Percentiles rank a stretch among this genome's conserved stretches.
phyloP scores from a whole-genome alignment of 164 flowering plant species.

The Buxus sempervirens region DNA sequence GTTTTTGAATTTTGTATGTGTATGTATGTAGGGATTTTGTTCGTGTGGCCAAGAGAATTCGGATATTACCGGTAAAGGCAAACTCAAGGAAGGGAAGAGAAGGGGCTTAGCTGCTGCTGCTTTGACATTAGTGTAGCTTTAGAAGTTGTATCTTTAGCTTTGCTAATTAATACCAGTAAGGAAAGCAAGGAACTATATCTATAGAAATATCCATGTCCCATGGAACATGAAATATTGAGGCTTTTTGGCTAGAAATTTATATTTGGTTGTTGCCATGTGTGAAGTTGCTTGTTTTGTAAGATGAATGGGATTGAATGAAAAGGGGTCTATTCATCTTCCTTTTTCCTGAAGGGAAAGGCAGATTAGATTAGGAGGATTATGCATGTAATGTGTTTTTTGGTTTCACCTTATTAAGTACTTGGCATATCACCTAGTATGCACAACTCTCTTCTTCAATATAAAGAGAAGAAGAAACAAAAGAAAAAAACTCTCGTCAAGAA shows the following conservation, averaged over 20 bases:
- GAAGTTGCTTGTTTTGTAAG: too few species aligned
- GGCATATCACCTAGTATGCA: too few species aligned
- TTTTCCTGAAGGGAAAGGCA: too few species aligned
- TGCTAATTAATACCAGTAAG: background rate
- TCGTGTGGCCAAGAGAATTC: conserved; percentile 72
- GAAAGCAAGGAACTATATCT: background rate
- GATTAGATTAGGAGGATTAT: too few species aligned
- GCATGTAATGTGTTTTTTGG: too few species aligned
- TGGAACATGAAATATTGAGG: background rate
- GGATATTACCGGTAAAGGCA: conserved; percentile 62
- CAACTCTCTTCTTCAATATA: too few species aligned
- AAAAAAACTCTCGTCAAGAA: too few species aligned
- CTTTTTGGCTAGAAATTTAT: background rate
- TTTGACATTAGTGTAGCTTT: background rate
- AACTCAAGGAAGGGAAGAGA: conserved; percentile 41
- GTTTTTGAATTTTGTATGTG: background rate
- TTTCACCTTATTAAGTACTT: too few species aligned
- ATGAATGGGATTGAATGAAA: too few species aligned
- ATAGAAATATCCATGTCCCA: background rate
- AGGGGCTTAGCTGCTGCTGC: background rate
- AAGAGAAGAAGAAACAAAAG: too few species aligned
- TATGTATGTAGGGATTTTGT: conserved; percentile 61
- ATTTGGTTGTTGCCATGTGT: too few species aligned
- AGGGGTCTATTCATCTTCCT: too few species aligned
- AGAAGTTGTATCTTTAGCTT: background rate